Evolutionary conservation across 768 basidiomycete genomes (phyloP).

Genomic region (Termitomyces titanicus): DNA sequence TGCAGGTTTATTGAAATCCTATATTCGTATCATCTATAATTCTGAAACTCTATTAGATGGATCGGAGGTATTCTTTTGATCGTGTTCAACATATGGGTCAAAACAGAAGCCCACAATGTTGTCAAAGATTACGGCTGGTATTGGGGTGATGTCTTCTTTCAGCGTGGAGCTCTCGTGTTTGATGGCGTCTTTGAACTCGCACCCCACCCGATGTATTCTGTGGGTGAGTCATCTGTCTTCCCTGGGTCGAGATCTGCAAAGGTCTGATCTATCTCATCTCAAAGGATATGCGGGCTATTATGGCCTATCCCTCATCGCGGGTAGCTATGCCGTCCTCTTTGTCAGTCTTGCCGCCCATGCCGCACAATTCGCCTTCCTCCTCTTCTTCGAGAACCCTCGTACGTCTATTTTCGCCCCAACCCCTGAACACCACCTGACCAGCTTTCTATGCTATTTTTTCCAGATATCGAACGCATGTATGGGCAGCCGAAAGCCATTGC

Average conservation of each 20-base stretch:
- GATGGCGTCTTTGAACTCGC: constrained; percentile 97
- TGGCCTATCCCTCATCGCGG: constrained; percentile 86
- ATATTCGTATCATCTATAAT: neutral
- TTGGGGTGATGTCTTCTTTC: constrained; percentile 93
- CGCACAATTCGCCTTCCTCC: constrained; percentile 93
- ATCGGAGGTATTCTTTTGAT: constrained; percentile 81
- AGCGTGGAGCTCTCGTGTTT: constrained; percentile 90
- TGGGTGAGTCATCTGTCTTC: constrained; percentile 35
- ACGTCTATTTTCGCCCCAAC: constrained; percentile 27
- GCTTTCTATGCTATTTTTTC: neutral
- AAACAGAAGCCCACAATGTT: constrained; percentile 94
- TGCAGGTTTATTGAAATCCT: constrained; percentile 52
- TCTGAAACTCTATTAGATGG: constrained; percentile 55
- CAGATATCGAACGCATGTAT: constrained; percentile 93
- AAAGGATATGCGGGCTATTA: constrained; percentile 96
- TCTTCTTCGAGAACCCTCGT: constrained; percentile 98
- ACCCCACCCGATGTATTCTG: constrained; percentile 95
- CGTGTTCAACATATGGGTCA: constrained; percentile 97
- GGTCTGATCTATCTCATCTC: constrained; percentile 1
- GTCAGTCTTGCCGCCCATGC: constrained; percentile 93
- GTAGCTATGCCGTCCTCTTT: constrained; percentile 88
- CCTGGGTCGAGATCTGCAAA: constrained; percentile 8
- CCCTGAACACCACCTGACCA: neutral
- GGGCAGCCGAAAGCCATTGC: constrained; percentile 91
- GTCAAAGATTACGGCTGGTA: constrained; percentile 99